Evolutionary conservation across 179 eudicot species (phyloP), one percentile per base, ranked within the genome.

Genomic region (Beta macrorhiza): DNA sequence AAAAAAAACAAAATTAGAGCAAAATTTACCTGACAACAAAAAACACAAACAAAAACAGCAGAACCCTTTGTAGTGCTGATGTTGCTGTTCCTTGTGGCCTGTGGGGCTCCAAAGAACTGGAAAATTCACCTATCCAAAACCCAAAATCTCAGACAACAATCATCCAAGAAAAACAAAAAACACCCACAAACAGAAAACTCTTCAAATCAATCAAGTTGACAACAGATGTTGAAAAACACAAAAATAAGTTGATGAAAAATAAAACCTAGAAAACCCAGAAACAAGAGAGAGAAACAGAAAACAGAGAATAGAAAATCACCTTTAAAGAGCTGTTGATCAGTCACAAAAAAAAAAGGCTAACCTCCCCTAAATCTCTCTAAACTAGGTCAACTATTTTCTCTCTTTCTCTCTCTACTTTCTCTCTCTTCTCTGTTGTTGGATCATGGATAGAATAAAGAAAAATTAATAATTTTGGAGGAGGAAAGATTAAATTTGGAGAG

Each of bases 311-410:
- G 44, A 10, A 45, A 32, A 16, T 29, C 57, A 79, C 74, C 83
- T 76, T 72, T 61, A 51, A 32, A 5, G 59, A 77, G 72, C 17
- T 72, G 81, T 80, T 64, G 65, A 57, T 52, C 74, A 76, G 81
- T 80, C 55, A 63, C 69, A 63, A 61, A 68, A 51, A 6, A 32
- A 32, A 32, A 32, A 32, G 2, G 13, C 22, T 37, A 75, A 32
- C 42, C 56, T 14, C 55, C 56, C 49, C 79, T 64, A 67, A 83
- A 75, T 70, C 59, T 15, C 79, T 78, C 56, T 9, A 75, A 70
- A 65, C 47, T 83, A 83, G 87, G 89, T 85, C 89, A 87, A 87
- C 85, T 84, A 42, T 72, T 25, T 25, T 25, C 25, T 25, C 25
- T 25, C 25, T 49, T 62, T 63, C 75, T 65, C 83, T 82, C 68